Percentiles rank a stretch among this genome's conserved stretches.
Conservation (phyloP, 2,329 filamentous ascomycete species). For the Phyllosticta citriasiana region DNA sequence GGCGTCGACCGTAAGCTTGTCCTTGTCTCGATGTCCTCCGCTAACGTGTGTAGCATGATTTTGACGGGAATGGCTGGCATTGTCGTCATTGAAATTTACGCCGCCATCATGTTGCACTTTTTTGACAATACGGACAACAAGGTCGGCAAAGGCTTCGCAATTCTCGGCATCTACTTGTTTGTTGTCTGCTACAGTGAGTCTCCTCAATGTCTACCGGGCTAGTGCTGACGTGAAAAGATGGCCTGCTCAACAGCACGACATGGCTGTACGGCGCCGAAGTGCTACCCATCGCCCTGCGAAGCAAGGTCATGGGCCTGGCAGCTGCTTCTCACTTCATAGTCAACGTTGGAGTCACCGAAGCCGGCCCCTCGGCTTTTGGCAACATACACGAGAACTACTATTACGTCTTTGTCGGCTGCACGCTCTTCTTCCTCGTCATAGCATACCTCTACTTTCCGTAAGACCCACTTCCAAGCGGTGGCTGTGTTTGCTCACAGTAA, state of each 20-base stretch:
- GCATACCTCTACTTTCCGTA: conserved; percentile 48
- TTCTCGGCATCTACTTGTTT: conserved; percentile 51
- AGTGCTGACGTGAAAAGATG: conserved; percentile 17
- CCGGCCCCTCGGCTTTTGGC: conserved; percentile 45
- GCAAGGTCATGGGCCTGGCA: conserved; percentile 46
- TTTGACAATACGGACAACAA: conserved; percentile 47
- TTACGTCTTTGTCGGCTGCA: conserved; percentile 48
- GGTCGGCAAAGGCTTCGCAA: conserved; percentile 49
- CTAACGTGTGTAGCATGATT: conserved; percentile 44
- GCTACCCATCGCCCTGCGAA: conserved; percentile 42
- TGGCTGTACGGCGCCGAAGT: conserved; percentile 49
- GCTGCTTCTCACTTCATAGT: conserved; percentile 35
- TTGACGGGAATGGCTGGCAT: conserved; percentile 43
- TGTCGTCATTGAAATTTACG: conserved; percentile 48
- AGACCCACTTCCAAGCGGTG: conserved; percentile 20
- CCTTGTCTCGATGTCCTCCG: conserved; percentile 46
- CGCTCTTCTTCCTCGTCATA: conserved; percentile 40
- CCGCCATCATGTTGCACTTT: conserved; percentile 47
- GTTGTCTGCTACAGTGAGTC: conserved; percentile 44
- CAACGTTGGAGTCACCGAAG: neutral
- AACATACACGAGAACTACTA: conserved; percentile 52
- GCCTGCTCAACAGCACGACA: conserved; percentile 43
- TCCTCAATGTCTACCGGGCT: conserved; percentile 21
- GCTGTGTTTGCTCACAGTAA: neutral
- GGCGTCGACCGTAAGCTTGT: conserved; percentile 42